A percentile compares a stretch with the other conserved stretches of the same genome.
Evolutionary conservation across 192 early-diverging fungal species (phyloP).

Genomic region (Blastocladiella britannica): DNA sequence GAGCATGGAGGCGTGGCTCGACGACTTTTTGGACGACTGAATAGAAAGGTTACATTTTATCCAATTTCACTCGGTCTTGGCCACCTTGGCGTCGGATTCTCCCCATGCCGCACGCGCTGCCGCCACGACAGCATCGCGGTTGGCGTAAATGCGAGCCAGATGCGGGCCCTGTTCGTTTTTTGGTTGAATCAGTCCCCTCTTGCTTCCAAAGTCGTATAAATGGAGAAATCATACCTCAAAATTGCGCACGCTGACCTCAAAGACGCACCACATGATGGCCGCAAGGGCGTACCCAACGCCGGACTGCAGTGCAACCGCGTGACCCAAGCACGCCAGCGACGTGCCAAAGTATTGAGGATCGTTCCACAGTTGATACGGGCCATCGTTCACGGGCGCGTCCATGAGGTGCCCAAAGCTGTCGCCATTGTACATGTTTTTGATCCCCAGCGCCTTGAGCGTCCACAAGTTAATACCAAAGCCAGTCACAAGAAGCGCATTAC

Average conservation of each 20-base stretch:
- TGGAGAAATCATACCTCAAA: conserved; percentile 17
- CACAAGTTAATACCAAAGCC: conserved; percentile 22
- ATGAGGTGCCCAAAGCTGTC: conserved; percentile 34
- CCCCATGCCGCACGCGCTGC: no score
- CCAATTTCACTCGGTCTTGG: no score
- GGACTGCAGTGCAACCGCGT: conserved; percentile 26
- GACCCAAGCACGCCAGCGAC: conserved; percentile 23
- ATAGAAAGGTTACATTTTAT: no score
- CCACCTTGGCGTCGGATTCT: no score
- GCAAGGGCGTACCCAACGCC: conserved; percentile 24
- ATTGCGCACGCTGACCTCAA: conserved; percentile 27
- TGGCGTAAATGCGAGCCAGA: background rate
- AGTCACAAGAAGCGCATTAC: conserved; percentile 15
- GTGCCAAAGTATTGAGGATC: conserved; percentile 39
- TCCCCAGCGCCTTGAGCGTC: conserved; percentile 33
- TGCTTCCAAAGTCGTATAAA: background rate
- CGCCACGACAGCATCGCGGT: no score
- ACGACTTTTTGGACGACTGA: background rate
- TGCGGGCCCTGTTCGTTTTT: background rate
- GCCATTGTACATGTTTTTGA: conserved; percentile 42
- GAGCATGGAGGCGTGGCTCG: background rate
- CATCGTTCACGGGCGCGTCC: conserved; percentile 26
- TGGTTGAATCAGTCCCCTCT: background rate
- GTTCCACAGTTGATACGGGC: conserved; percentile 26
- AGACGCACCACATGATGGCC: conserved; percentile 20